Evolutionary conservation across 2,329 filamentous ascomycete genomes (phyloP), one percentile per base, ranked within the genome.

Genomic region (Fusarium tupiense): DNA sequence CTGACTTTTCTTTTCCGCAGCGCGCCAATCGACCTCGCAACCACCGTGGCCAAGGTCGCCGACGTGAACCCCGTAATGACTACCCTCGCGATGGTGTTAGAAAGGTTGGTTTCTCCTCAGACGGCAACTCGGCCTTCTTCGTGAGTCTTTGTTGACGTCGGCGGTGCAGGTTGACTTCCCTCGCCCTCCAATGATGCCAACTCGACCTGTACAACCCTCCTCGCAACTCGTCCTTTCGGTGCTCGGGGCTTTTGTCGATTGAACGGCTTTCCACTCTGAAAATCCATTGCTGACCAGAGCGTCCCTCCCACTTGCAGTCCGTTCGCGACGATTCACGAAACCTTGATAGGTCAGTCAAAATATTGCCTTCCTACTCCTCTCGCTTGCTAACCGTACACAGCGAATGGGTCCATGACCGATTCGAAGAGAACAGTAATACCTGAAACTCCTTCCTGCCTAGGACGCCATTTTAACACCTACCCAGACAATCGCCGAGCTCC

Each of bases 401-500:
- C 80, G 95, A 97, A 87, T 98, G 95, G 95, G 94, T 98, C 77
- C 95, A 98, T 82, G 94, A 97, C 85, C 93, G 91, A 81, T 97
- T 91, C 82, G 93, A 96, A 82, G 93, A 94, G 79, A 89, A 92
- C 82, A 88, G 91, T 89, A 85, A 79, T 80, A 61, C 66, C 65
- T 24, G 61, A 38, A 52, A 37, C n/a, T 56, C 43, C 43, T 50
- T 54, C 60, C 50, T 43, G 57, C 67, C 64, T 16, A 31, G 35
- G 65, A 61, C 47, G 24, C 38, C 37, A 53, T 59, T 74, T 74
- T 81, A 64, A 82, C 67, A 74, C 58, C 43, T 67, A 67, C 58
- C 26, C 69, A 84, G 83, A 81, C 72, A 81, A 79, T 80, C 83
- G 84, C 80, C 78, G 84, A 72, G 81, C 76, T 77, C 82, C 85